Base-by-base conservation (phyloP, 768 basidiomycete species). In the Collybiopsis confluens region DNA sequence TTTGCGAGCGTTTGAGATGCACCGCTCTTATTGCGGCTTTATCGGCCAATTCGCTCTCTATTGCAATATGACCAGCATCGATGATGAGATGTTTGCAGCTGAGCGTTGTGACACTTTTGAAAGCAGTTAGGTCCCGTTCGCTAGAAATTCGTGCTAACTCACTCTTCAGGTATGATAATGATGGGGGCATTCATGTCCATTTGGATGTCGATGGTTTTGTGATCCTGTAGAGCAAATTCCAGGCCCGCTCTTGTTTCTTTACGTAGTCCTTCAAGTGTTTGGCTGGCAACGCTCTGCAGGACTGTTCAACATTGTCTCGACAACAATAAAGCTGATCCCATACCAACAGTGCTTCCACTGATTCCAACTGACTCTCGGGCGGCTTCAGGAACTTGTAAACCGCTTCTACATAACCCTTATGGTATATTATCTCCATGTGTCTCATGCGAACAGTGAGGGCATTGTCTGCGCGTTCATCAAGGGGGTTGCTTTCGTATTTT, bases 121-220 rank as follows among this genome's bases (percentile, higher is more conserved):
- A 21, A 33, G 9, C 37, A 56, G 47, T 50, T 57, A 51, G 8
- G 23, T 15, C 13, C 2, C 8, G 15, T 30, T 7, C 50, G 49
- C 27, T 13, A 16, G 37, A 27, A 40, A 54, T 23, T 26, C 33
- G 20, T 49, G 48, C 5, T 21, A 10, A 66, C 74, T 52, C 64
- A 94, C 92, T 92, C 85, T 72, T 98, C 96, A 1, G 97, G 97
- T 49, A 98, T 81, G 61, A 99, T 92, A 64, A 99, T 97, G 60
- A 99, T 83, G 4, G 97, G 97, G 0, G 97, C 93, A 62, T 96
- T 91, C 77, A 99, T 80, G 63, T 99, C 95, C 72, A 99, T 82
- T 59, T 92, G 90, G n/a, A 99, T 76, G 65, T 98, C 95, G 41
- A 98, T 76, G 1, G 97, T 98, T 75, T 93, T 96, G 76, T 97